phyloP scores from a whole-genome alignment of 495 filamentous ascomycete species.

The Penicillium coffeae region DNA sequence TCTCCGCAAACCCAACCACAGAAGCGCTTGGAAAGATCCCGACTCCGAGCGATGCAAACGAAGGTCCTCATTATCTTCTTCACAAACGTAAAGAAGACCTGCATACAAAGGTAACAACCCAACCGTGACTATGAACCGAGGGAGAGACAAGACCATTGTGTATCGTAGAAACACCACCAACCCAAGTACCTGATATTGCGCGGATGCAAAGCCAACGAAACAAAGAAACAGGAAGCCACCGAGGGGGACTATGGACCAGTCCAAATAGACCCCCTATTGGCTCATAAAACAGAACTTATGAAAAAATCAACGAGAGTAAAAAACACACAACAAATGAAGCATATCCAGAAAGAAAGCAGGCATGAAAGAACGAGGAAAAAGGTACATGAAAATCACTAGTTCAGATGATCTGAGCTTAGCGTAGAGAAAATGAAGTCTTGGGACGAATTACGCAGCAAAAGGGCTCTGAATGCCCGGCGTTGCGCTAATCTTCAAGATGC shows the following conservation, averaged over 20 bases:
- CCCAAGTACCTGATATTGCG: slow-evolving; percentile 13
- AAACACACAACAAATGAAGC: slow-evolving; percentile 1
- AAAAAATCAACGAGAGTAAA: slow-evolving; percentile 22
- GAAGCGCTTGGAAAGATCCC: slow-evolving; percentile 17
- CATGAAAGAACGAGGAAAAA: not conserved
- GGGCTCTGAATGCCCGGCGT: slow-evolving; percentile 34
- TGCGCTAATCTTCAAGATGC: slow-evolving; percentile 49
- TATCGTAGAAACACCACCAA: slow-evolving; percentile 18
- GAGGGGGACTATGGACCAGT: slow-evolving; percentile 21
- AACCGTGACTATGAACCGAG: slow-evolving; percentile 10
- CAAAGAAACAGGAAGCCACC: slow-evolving; percentile 15
- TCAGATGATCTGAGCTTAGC: too few species aligned
- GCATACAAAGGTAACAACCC: not conserved
- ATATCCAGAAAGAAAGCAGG: not conserved
- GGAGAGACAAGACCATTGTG: slow-evolving; percentile 16
- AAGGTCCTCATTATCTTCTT: slow-evolving; percentile 3
- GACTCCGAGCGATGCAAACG: slow-evolving; percentile 28
- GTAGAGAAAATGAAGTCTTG: not conserved
- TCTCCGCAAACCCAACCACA: slow-evolving; percentile 6
- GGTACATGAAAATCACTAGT: slow-evolving; percentile 5
- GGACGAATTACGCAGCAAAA: slow-evolving; percentile 25
- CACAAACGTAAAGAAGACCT: not conserved
- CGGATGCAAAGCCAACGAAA: slow-evolving; percentile 11
- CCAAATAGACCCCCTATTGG: slow-evolving; percentile 16
- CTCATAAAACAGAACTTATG: slow-evolving; percentile 3